Evolutionary conservation across 495 filamentous ascomycete species (phyloP), one percentile per base, ranked within the genome.

Genomic region (Opeltia flavorubescens): DNA sequence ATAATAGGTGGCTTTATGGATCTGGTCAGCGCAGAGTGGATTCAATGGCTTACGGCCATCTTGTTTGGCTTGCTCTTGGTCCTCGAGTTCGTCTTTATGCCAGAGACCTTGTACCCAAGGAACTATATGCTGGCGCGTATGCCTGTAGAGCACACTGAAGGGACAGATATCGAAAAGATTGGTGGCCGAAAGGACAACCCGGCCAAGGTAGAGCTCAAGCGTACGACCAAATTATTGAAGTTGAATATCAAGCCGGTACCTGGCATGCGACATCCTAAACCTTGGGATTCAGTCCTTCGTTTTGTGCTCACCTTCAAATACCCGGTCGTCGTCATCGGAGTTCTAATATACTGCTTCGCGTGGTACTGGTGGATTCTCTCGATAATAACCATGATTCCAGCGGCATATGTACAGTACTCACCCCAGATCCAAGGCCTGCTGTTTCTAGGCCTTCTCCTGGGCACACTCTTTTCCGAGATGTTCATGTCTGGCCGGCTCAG

Each of bases 301-400:
- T 75, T 78, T 50, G 28, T 63, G 25, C 61, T 65, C 51, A 72
- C 69, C 1, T 77, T 68, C 49, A 63, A 61, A 39, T 70, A 64
- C 50, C 67, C 66, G 0, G 64, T 64, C 5, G 62, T 78, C 0
- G 55, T 62, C 0, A 58, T 76, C 20, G 49, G 64, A 4, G 63
- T 79, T 1, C 44, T 73, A 13, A 62, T 67, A 17, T 81, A 74
- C 58, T 69, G 61, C 44, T 80, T 79, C 50, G 54, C 64, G 3
- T 78, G 71, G 71, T 80, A 80, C 57, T 80, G 76, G 76, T 80
- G 75, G 75, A 58, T 81, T 9, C 51, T 79, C 5, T 76, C 72
- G 0, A 62, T 80, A 9, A 72, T 80, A 20, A 80, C 77, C 3
- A 66, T 76, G 62, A 59, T 78, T 6, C 77, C 77, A 0, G 63